Conservation (phyloP, 441 rosid genomes). For the Biscutella laevigata region DNA sequence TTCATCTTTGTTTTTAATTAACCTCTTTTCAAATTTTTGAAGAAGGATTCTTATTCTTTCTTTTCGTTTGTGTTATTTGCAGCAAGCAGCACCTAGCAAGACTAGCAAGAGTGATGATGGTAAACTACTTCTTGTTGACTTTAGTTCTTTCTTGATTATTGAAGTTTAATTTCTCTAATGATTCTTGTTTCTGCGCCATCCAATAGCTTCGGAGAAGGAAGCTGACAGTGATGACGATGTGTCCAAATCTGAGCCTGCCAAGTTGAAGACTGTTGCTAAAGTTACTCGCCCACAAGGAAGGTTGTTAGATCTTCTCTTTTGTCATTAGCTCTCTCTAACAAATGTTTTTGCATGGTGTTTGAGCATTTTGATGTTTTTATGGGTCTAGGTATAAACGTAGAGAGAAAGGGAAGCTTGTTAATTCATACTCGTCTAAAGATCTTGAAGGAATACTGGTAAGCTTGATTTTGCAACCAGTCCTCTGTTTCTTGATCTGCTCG, state of each 20-base stretch:
- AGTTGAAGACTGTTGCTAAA: constrained; percentile 37
- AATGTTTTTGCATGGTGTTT: too few relatives aligned
- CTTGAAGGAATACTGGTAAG: constrained; percentile 92
- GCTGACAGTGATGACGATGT: constrained; percentile 30
- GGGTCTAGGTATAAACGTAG: constrained; percentile 72
- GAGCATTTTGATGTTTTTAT: too few relatives aligned
- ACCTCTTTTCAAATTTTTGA: neutral
- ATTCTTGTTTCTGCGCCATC: constrained; percentile 2
- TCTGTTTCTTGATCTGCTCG: neutral
- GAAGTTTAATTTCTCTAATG: neutral
- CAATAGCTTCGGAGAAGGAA: constrained; percentile 38
- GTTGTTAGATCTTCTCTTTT: too few relatives aligned
- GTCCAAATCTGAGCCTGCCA: constrained; percentile 27
- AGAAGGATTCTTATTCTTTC: neutral
- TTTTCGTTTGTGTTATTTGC: constrained; percentile 16
- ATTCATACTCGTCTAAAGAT: constrained; percentile 72
- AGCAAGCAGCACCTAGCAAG: constrained; percentile 52
- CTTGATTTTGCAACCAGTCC: neutral
- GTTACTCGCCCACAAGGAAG: constrained; percentile 89
- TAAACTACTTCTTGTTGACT: constrained; percentile 12
- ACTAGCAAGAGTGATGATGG: constrained; percentile 38
- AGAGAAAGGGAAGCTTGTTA: constrained; percentile 85
- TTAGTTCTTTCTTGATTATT: neutral
- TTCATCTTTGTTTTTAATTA: neutral
- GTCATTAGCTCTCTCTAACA: too few relatives aligned